Percentiles rank a stretch among this genome's conserved stretches.
Conservation (phyloP, 2,329 filamentous ascomycete species). For the Aureobasidium sp. region DNA sequence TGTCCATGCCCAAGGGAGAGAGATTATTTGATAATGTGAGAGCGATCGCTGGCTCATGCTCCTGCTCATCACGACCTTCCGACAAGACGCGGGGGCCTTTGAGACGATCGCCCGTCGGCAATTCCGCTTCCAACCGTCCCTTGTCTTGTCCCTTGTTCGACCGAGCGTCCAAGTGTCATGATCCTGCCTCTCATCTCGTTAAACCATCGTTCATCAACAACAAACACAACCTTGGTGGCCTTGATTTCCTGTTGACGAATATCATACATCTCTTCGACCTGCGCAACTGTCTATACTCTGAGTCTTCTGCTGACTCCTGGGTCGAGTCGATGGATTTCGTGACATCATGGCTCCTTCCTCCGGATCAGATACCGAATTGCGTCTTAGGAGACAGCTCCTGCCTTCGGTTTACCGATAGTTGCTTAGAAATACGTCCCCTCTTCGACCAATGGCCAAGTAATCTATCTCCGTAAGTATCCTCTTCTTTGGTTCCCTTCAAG, state of each 20-base stretch:
- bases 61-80: not conserved
- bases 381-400: not conserved
- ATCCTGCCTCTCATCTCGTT: not conserved
- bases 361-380: too few species aligned
- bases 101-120: not conserved
- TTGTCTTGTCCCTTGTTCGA: too few species aligned
- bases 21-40: not conserved
- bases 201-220: not conserved
- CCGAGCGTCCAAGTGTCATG: not conserved
- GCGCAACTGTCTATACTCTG: not conserved
- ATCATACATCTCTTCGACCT: not conserved
- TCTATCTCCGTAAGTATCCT: not conserved
- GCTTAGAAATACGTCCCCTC: not conserved
- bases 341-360: not conserved
- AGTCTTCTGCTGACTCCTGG: not conserved
- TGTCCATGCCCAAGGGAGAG: not conserved
- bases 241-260: not conserved
- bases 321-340: not conserved
- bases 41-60: not conserved
- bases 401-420: not conserved
- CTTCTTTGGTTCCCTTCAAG: not conserved
- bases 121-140: not conserved
- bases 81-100: not conserved
- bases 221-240: not conserved
- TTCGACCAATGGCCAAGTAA: not conserved